Evolutionary conservation across 2,329 filamentous ascomycete species (phyloP), one percentile per base, ranked within the genome.

Genomic region (Cordyceps cateniannulata): DNA sequence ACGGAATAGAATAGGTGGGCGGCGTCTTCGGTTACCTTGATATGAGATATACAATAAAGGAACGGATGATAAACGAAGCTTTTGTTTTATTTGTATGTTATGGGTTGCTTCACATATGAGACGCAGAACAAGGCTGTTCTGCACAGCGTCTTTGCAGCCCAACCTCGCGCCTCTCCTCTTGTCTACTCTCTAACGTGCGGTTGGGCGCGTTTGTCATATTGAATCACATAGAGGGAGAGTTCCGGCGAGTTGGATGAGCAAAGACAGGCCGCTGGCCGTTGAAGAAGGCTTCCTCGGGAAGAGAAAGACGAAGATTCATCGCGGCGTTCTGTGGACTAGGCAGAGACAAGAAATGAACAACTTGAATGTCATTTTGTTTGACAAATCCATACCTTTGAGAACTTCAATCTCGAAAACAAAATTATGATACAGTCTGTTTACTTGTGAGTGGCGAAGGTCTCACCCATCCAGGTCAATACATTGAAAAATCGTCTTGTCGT

Each of bases 351-450:
- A 32, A 52, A 58, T 38, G 47, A 50, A 42, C 24, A 32, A 50
- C n/a, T n/a, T n/a, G n/a, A n/a, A n/a, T 9, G 35, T 22, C 48
- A 52, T 52, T 38, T 45, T 59, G 29, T 25, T 59, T 52, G 56
- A 38, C 56, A 52, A 35, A 32, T 25, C 44, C 48, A 59, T 27
- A 45, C 24, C 24, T 51, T 53, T 40, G 8, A 38, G 53, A 48
- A 49, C 50, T 24, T 18, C 42, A 71, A 65, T 27, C 51, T 40
- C 65, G 49, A 67, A 69, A 67, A 73, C n/a, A 61, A 67, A 71
- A 70, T 67, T 67, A 65, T 71, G 67, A 69, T 65, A 69, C 64
- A 67, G 64, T 65, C 65, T 62, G n/a, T 20, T 25, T 9, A n/a
- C 32, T 16, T 59, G 2, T 6, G 42, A n/a, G 47, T 2, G 12